Percentiles rank a stretch among this genome's conserved stretches.
These are phyloP conservation scores for Posidonia oceanica DNA, from an alignment of 116 monocot genomes.

Conservation along the genomic window DNA sequence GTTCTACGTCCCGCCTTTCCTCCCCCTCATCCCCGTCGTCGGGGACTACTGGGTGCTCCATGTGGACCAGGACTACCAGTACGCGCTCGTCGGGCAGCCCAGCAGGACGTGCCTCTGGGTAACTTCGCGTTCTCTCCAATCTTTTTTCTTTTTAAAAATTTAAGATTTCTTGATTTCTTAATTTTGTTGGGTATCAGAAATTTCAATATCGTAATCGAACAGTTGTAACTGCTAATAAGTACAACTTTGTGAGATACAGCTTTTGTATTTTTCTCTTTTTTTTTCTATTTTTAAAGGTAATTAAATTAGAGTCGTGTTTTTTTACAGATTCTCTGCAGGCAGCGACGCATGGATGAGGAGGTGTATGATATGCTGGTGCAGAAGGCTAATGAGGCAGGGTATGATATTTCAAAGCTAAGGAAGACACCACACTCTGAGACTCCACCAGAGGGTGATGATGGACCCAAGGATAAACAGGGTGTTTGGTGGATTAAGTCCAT, in stretches of 20 bases:
- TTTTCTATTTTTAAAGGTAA: no score
- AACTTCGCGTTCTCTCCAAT: neutral
- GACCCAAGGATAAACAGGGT: conserved; percentile 31
- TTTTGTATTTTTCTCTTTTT: no score
- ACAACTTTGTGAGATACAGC: no score
- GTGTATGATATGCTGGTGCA: conserved; percentile 41
- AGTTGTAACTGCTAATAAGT: no score
- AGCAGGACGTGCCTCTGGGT: conserved; percentile 58
- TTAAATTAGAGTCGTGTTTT: no score
- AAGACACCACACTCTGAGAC: conserved; percentile 51
- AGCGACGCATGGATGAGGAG: conserved; percentile 45
- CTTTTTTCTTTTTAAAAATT: neutral
- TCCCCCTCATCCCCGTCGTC: conserved; percentile 58
- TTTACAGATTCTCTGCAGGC: conserved; percentile 46
- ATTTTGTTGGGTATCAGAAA: no score
- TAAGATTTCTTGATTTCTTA: no score
- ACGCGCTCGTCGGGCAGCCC: conserved; percentile 53
- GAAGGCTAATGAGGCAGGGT: conserved; percentile 57
- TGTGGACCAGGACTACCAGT: conserved; percentile 47
- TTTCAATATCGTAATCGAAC: no score
- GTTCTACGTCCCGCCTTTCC: conserved; percentile 81
- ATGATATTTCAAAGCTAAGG: conserved; percentile 44
- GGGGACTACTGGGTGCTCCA: conserved; percentile 79
- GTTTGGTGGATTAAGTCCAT: conserved; percentile 70
- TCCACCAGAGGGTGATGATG: conserved; percentile 40